Conservation (phyloP, 768 basidiomycete species). For the Chlorophyllum brunneum region DNA sequence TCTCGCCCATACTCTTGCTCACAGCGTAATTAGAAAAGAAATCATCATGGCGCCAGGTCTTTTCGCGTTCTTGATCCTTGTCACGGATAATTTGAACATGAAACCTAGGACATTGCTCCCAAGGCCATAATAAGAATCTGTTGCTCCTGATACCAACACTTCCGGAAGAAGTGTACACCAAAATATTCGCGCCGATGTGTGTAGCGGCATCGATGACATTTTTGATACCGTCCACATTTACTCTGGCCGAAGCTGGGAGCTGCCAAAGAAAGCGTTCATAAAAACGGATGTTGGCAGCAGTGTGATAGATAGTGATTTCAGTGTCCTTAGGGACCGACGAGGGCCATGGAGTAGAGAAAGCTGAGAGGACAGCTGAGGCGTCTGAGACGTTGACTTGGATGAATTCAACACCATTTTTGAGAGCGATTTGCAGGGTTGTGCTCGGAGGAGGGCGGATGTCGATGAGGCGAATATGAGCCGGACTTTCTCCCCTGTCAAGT, state of each 20-base stretch:
- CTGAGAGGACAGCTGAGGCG: constrained; percentile 45
- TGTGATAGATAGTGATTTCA: constrained; percentile 68
- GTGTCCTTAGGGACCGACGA: constrained; percentile 19
- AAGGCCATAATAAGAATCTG: constrained; percentile 71
- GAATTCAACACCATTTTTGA: constrained; percentile 51
- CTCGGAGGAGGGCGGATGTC: constrained; percentile 64
- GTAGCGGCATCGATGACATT: constrained; percentile 63
- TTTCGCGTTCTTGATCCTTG: constrained; percentile 49
- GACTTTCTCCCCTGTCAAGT: constrained; percentile 67
- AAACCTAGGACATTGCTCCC: constrained; percentile 54
- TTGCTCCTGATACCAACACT: constrained; percentile 55
- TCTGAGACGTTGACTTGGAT: constrained; percentile 57
- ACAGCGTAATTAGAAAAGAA: constrained; percentile 80
- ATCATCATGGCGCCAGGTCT: constrained; percentile 39
- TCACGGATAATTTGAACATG: constrained; percentile 66
- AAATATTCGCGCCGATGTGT: constrained; percentile 46
- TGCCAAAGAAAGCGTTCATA: constrained; percentile 58
- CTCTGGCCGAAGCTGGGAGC: constrained; percentile 48
- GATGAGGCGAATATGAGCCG: constrained; percentile 57
- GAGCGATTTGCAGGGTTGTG: constrained; percentile 49
- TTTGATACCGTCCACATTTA: constrained; percentile 65
- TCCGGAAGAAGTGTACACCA: constrained; percentile 75
- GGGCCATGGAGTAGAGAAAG: constrained; percentile 67
- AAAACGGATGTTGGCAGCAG: constrained; percentile 75
- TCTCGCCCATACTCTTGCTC: constrained; percentile 60